Conservation (phyloP, 2,329 filamentous ascomycete genomes). For the Taxawa tesnikishii region DNA sequence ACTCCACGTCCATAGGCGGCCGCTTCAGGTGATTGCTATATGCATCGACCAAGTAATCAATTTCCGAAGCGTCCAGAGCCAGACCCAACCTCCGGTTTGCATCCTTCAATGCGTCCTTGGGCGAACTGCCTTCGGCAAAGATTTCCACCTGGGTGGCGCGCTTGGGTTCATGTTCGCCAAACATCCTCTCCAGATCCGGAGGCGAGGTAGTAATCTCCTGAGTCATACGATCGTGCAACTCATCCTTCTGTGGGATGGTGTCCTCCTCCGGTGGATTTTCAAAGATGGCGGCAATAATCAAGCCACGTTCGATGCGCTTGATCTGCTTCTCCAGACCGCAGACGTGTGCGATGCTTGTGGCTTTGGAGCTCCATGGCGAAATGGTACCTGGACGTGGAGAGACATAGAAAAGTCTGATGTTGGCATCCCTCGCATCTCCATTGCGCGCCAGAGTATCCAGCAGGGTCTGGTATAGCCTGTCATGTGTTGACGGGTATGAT, state of each 20-base stretch:
- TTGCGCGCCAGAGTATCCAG: slow-evolving; percentile 36
- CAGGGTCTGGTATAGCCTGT: slow-evolving; percentile 30
- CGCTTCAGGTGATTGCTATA: slow-evolving; percentile 55
- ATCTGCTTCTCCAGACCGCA: slow-evolving; percentile 65
- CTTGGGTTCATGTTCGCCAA: slow-evolving; percentile 53
- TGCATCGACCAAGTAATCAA: slow-evolving; percentile 84
- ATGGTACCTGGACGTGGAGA: slow-evolving; percentile 69
- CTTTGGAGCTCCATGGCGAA: slow-evolving; percentile 95
- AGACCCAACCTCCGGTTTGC: slow-evolving; percentile 79
- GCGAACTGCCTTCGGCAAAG: slow-evolving; percentile 44
- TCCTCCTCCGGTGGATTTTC: slow-evolving; percentile 36
- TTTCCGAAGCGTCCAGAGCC: slow-evolving; percentile 76
- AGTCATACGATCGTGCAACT: slow-evolving; percentile 90
- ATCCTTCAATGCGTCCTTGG: slow-evolving; percentile 60
- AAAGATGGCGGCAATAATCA: slow-evolving; percentile 58
- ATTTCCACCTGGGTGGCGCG: slow-evolving; percentile 25
- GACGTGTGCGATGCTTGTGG: slow-evolving; percentile 84
- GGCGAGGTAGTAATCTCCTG: slow-evolving; percentile 58
- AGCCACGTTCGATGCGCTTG: slow-evolving; percentile 74
- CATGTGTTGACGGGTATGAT: slow-evolving; percentile 33
- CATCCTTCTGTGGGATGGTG: slow-evolving; percentile 50
- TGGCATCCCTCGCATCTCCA: slow-evolving; percentile 35
- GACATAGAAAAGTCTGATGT: slow-evolving; percentile 54
- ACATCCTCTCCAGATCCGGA: slow-evolving; percentile 65
- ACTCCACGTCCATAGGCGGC: slow-evolving; percentile 75